Conservation (phyloP, 164 flowering plant species). For the Vitis cinerea region DNA sequence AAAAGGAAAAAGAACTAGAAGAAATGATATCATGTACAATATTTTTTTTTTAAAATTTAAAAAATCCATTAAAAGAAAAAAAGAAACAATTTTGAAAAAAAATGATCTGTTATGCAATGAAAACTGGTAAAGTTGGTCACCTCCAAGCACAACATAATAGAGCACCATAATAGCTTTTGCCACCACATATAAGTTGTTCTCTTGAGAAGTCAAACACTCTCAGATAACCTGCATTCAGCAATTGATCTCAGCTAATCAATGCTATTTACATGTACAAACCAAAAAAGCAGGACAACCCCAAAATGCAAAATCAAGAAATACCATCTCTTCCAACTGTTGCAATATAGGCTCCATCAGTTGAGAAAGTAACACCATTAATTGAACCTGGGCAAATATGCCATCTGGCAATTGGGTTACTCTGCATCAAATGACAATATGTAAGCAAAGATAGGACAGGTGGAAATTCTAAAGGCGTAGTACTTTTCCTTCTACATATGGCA, state of each 20-base stretch:
- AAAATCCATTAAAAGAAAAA: not conserved
- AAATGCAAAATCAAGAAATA: constrained; percentile 25
- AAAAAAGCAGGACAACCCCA: not conserved
- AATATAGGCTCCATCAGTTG: constrained; percentile 72
- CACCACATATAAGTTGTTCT: constrained; percentile 88
- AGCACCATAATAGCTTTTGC: constrained; percentile 98
- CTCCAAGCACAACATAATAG: constrained; percentile 97
- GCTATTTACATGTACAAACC: not conserved
- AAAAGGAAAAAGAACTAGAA: not conserved
- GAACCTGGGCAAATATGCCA: constrained; percentile 98
- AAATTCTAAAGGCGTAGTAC: not conserved
- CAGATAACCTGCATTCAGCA: constrained; percentile 69
- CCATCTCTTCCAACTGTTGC: constrained; percentile 99
- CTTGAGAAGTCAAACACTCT: constrained; percentile 89
- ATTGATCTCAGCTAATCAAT: constrained; percentile 7
- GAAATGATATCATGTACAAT: not conserved
- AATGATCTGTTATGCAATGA: not conserved
- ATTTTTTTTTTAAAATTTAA: not conserved
- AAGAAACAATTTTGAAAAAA: not conserved
- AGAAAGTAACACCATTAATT: constrained; percentile 80
- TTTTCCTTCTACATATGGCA: not conserved
- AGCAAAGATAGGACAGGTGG: not conserved
- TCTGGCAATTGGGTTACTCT: constrained; percentile 95
- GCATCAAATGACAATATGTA: constrained; percentile 15
- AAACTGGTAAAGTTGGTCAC: constrained; percentile 30